Evolutionary conservation across 345 rosid species (phyloP).

Genomic region (Brassica cretica): DNA sequence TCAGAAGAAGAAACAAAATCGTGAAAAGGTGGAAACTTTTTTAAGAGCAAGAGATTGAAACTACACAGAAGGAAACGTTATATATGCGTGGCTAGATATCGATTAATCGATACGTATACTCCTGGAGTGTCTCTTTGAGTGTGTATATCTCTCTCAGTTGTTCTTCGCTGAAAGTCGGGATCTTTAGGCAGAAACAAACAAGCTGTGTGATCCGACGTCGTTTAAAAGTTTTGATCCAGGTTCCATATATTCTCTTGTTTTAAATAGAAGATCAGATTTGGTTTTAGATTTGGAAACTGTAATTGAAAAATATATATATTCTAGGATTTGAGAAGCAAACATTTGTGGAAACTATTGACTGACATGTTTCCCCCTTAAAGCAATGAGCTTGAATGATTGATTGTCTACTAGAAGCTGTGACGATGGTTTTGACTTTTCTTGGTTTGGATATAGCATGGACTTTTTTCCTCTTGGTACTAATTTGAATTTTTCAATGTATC

Average conservation of each 20-base stretch:
- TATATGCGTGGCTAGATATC: constrained; percentile 11
- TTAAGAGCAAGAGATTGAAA: constrained; percentile 11
- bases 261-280: constrained; percentile 26
- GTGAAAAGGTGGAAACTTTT: neutral
- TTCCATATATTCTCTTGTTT: neutral
- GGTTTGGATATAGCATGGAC: neutral
- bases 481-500: constrained; percentile 15
- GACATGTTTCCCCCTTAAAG: neutral
- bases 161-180: constrained; percentile 23
- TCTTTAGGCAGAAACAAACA: constrained; percentile 29
- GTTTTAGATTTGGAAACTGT: neutral
- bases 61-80: neutral
- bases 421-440: constrained; percentile 25
- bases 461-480: neutral
- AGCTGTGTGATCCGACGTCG: constrained; percentile 9
- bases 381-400: constrained; percentile 18
- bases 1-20: constrained; percentile 25
- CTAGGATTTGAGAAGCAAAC: neutral
- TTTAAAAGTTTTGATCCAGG: constrained; percentile 9
- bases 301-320: no score
- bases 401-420: constrained; percentile 13
- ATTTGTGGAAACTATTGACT: constrained; percentile 23
- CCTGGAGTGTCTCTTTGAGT: neutral
- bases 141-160: constrained; percentile 11
- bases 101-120: neutral